Conservation (phyloP, 2,329 filamentous ascomycete genomes). For the Alternaria rosae region DNA sequence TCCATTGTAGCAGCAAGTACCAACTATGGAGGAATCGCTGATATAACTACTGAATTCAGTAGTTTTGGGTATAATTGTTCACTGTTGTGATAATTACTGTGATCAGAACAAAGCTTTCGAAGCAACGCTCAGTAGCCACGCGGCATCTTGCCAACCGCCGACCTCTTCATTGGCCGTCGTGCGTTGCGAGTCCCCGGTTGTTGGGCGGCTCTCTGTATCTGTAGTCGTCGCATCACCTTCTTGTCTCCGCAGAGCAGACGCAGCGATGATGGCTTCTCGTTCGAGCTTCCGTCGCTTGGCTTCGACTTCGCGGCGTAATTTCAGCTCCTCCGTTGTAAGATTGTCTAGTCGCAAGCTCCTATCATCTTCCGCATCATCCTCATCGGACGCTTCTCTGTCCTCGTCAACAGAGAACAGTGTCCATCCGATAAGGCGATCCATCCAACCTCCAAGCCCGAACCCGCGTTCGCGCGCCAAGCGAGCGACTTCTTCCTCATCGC, state of each 20-base stretch:
- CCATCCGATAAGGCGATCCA: conserved; percentile 66
- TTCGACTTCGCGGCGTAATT: conserved; percentile 48
- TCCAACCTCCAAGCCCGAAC: conserved; percentile 63
- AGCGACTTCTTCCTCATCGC: conserved; percentile 63
- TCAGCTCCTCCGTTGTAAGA: conserved; percentile 48
- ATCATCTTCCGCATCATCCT: conserved; percentile 40
- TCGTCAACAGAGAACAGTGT: conserved; percentile 63
- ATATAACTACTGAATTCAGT: background rate
- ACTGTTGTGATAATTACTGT: background rate
- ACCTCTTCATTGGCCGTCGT: conserved; percentile 36
- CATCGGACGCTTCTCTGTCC: conserved; percentile 49
- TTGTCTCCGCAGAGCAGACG: conserved; percentile 26
- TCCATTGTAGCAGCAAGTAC: background rate
- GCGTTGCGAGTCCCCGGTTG: conserved; percentile 16
- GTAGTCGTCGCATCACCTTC: conserved; percentile 11
- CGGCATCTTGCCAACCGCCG: conserved; percentile 66
- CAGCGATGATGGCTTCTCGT: conserved; percentile 46
- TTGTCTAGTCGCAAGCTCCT: conserved; percentile 31
- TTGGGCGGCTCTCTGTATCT: conserved; percentile 22
- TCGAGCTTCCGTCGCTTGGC: conserved; percentile 47
- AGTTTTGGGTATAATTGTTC: background rate
- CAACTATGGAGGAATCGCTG: background rate
- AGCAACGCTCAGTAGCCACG: conserved; percentile 65
- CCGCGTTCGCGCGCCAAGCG: conserved; percentile 60
- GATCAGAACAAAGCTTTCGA: conserved; percentile 53